Conservation (phyloP, 352 stramenopile genomes). For the Phytophthora quininea region DNA sequence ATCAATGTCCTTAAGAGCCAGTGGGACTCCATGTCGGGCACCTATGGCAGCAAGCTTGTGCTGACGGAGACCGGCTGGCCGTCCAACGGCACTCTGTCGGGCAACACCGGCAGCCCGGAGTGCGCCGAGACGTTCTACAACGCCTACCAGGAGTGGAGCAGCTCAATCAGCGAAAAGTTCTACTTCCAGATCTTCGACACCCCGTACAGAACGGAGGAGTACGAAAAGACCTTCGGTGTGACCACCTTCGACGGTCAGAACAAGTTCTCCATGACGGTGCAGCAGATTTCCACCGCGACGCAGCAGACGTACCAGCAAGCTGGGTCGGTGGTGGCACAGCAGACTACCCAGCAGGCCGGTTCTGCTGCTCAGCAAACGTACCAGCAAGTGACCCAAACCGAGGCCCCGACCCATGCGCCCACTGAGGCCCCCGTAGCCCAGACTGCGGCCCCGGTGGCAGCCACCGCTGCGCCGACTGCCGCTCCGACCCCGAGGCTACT, state of each 20-base stretch:
- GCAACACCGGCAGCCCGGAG: too few relatives aligned
- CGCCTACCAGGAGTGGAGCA: too few relatives aligned
- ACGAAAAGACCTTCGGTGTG: too few relatives aligned
- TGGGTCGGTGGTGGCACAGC: constrained; percentile 4
- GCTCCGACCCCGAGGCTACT: neutral
- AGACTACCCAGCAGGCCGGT: constrained; percentile 2
- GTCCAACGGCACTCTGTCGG: too few relatives aligned
- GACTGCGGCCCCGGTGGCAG: constrained; percentile 12
- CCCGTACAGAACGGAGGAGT: too few relatives aligned
- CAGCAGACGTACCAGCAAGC: constrained; percentile 14
- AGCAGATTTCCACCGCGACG: neutral
- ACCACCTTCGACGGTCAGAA: too few relatives aligned
- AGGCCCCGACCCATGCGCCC: constrained; percentile 1
- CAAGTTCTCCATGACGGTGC: neutral
- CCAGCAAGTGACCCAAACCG: constrained; percentile 1
- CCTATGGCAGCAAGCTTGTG: too few relatives aligned
- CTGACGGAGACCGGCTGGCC: too few relatives aligned
- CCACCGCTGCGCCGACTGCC: neutral
- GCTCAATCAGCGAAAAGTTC: too few relatives aligned
- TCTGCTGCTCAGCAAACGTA: constrained; percentile 8
- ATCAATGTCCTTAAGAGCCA: constrained; percentile 45
- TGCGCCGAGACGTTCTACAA: too few relatives aligned
- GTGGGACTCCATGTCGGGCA: constrained; percentile 4
- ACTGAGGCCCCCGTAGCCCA: too few relatives aligned
- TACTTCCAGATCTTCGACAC: too few relatives aligned